phyloP scores from a whole-genome alignment of 768 basidiomycete species.

The Psilocybe sp. region DNA sequence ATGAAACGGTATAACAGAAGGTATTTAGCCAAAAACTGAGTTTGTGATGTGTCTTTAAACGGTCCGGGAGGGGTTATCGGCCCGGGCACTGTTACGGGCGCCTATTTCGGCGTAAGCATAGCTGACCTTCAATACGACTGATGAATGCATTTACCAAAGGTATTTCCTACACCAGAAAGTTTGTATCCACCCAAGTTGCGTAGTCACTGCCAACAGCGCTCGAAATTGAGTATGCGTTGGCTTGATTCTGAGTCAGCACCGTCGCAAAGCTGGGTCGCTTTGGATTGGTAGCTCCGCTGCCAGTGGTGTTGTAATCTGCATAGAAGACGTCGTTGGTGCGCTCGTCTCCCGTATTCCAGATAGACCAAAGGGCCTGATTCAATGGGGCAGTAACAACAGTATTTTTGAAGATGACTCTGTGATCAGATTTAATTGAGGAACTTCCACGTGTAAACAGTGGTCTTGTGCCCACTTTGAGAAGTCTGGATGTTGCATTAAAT shows the following conservation, averaged over 20 bases:
- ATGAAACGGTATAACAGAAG: no score
- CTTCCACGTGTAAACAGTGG: neutral
- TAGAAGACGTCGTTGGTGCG: conserved; percentile 42
- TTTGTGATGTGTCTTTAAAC: no score
- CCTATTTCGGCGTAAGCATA: no score
- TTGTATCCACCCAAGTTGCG: conserved; percentile 41
- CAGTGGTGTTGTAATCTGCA: conserved; percentile 44
- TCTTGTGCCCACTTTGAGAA: conserved; percentile 37
- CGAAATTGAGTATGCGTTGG: conserved; percentile 35
- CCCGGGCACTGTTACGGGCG: no score
- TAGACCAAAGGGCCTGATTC: conserved; percentile 42
- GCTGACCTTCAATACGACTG: no score
- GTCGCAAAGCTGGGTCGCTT: conserved; percentile 38
- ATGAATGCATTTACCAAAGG: neutral
- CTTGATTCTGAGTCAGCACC: conserved; percentile 32
- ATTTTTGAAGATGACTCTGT: conserved; percentile 47
- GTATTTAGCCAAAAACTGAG: no score
- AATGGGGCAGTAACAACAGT: conserved; percentile 38
- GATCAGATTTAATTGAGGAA: neutral
- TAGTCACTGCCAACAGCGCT: conserved; percentile 46
- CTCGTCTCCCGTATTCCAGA: conserved; percentile 36
- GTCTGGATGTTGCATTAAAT: conserved; percentile 21
- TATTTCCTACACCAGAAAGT: conserved; percentile 29
- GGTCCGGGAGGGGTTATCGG: no score
- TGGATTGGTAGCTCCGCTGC: conserved; percentile 33